Evolutionary conservation across 2,329 filamentous ascomycete genomes (phyloP).

Genomic region (Elsinoe ampelina): DNA sequence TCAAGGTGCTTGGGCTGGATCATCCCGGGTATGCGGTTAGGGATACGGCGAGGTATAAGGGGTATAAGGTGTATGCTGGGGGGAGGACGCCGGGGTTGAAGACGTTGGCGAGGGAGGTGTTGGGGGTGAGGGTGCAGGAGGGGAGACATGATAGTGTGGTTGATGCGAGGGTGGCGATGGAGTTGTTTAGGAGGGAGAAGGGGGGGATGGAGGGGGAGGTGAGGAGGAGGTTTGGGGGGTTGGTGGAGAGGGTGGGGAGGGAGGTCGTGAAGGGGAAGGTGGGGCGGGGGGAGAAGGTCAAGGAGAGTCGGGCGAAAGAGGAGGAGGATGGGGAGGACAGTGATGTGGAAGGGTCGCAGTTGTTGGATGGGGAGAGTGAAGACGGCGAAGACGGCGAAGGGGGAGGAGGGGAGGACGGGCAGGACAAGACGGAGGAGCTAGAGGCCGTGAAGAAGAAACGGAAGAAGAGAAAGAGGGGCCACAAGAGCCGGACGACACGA

Average conservation of each 20-base stretch:
- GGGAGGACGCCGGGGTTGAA: conserved; percentile 63
- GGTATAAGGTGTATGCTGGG: conserved; percentile 60
- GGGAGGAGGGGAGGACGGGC: conserved; percentile 18
- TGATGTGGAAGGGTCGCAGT: conserved; percentile 11
- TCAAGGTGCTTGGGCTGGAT: conserved; percentile 63
- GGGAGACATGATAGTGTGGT: conserved; percentile 54
- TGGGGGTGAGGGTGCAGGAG: conserved; percentile 51
- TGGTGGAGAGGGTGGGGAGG: conserved; percentile 16
- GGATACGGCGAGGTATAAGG: conserved; percentile 71
- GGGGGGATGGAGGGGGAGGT: conserved; percentile 76
- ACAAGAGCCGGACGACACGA: conserved; percentile 29
- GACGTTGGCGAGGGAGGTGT: conserved; percentile 46
- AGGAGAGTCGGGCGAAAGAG: conserved; percentile 21
- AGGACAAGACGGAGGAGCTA: conserved; percentile 18
- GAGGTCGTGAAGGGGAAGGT: conserved; percentile 15
- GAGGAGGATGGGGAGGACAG: conserved; percentile 21
- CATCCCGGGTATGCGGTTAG: conserved; percentile 72
- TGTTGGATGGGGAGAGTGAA: conserved; percentile 24
- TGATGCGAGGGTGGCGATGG: conserved; percentile 84
- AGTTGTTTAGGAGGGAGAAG: conserved; percentile 77
- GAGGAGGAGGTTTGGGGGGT: conserved; percentile 50
- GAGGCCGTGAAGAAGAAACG: conserved; percentile 17
- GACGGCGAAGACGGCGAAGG: conserved; percentile 6
- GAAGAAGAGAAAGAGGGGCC: conserved; percentile 24
- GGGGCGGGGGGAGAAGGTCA: conserved; percentile 20